A percentile compares a stretch with the other conserved stretches of the same genome.
Evolutionary conservation across 169 alveolate species (phyloP).

Genomic region (Amoebophrya sp.): DNA sequence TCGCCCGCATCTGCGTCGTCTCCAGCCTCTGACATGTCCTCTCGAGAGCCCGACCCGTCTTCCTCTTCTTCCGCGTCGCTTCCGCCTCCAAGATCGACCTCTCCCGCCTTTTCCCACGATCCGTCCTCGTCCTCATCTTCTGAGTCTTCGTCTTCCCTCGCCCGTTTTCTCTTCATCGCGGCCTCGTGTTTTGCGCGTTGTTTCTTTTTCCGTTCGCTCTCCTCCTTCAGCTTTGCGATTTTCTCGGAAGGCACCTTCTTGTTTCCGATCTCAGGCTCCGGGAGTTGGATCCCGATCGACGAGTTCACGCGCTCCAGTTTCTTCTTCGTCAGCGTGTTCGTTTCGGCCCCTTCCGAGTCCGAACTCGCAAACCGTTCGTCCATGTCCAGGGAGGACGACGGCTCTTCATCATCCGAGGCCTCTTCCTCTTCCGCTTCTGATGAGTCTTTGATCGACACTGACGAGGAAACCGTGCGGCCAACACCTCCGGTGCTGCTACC

Average conservation of each 20-base stretch:
- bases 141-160: not conserved
- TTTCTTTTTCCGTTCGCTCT: not conserved
- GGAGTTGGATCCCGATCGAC: not conserved
- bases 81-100: not conserved
- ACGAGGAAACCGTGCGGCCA: not conserved
- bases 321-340: not conserved
- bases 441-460: not conserved
- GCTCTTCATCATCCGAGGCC: not conserved
- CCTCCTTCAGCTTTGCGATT: not conserved
- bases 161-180: not conserved
- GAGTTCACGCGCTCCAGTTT: not conserved
- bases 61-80: not conserved
- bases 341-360: not conserved
- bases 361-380: not conserved
- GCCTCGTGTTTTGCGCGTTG: not conserved
- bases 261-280: not conserved
- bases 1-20: no score
- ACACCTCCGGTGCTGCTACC: not conserved
- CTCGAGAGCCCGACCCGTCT: not conserved
- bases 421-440: not conserved
- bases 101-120: not conserved
- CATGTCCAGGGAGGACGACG: not conserved
- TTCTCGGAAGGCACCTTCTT: not conserved
- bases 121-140: not conserved
- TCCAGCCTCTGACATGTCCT: not conserved